Evolutionary conservation across 2,329 filamentous ascomycete species (phyloP).

Genomic region (Xylaria sp.): DNA sequence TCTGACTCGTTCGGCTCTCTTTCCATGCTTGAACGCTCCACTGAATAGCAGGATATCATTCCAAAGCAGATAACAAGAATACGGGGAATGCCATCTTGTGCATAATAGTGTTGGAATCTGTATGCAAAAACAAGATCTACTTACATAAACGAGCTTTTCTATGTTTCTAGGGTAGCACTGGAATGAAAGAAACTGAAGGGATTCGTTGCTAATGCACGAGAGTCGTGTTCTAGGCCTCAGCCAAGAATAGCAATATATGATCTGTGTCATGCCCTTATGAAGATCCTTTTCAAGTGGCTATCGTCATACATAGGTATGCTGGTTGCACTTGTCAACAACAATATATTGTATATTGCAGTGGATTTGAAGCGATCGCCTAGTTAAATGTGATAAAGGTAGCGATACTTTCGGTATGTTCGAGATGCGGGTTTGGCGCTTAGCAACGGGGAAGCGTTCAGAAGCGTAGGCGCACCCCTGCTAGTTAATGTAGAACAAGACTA

Average conservation of each 20-base stretch:
- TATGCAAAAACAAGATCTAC: not conserved
- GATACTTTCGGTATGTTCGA: constrained; percentile 1
- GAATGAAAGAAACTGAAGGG: not conserved
- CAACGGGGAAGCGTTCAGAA: constrained; percentile 6
- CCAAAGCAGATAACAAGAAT: not conserved
- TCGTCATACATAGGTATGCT: not conserved
- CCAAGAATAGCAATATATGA: not conserved
- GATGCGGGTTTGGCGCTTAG: constrained; percentile 6
- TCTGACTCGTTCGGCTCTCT: constrained; percentile 18
- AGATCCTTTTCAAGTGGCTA: not conserved
- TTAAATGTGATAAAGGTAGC: not conserved
- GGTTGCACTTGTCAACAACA: not conserved
- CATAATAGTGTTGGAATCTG: not conserved
- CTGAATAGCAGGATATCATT: constrained; percentile 8
- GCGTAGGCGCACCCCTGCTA: constrained; percentile 11
- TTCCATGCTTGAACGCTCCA: constrained; percentile 11
- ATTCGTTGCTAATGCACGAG: constrained; percentile 1
- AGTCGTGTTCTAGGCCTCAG: not conserved
- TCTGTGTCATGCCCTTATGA: not conserved
- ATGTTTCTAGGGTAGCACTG: not conserved
- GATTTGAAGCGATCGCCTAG: constrained; percentile 15
- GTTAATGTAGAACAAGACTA: constrained; percentile 10
- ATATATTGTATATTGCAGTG: constrained; percentile 7
- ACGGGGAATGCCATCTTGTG: not conserved
- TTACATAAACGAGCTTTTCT: not conserved